phyloP scores from a whole-genome alignment of 345 rosid species.

The Raphanus raphanistrum region DNA sequence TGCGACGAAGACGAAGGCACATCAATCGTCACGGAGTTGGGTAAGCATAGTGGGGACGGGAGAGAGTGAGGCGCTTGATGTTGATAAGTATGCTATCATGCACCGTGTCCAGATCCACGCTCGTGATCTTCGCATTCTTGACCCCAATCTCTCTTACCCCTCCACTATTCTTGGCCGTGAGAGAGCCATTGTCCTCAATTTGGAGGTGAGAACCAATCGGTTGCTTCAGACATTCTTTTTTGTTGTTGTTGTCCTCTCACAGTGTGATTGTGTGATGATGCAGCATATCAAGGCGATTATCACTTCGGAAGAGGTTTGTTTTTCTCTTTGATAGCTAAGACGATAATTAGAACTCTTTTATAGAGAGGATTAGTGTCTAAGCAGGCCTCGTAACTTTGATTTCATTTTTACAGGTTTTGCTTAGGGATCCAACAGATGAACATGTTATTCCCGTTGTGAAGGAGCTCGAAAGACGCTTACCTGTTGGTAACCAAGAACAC shows the following conservation, averaged over 20 bases:
- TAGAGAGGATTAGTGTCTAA: neutral
- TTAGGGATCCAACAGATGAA: constrained; percentile 80
- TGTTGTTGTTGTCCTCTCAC: neutral
- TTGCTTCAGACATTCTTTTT: neutral
- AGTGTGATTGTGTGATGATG: constrained; percentile 1
- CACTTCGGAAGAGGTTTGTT: constrained; percentile 89
- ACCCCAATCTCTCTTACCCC: constrained; percentile 88
- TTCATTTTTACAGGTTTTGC: constrained; percentile 56
- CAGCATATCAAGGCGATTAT: constrained; percentile 99
- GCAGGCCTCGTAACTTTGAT: neutral
- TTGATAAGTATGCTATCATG: constrained; percentile 88
- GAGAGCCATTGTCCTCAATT: constrained; percentile 86
- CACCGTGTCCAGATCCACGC: constrained; percentile 97
- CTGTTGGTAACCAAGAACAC: constrained; percentile 40
- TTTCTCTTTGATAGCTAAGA: neutral
- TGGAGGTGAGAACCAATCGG: constrained; percentile 54
- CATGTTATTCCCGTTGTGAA: constrained; percentile 81
- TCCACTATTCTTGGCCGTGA: constrained; percentile 99
- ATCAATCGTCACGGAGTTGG: constrained; percentile 75
- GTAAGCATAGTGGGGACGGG: constrained; percentile 56
- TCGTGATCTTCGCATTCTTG: constrained; percentile 94
- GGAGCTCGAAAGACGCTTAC: constrained; percentile 85
- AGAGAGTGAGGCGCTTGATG: constrained; percentile 51
- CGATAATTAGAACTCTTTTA: too few species aligned
- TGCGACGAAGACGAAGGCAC: constrained; percentile 82